Evolutionary conservation across 1,284 basidiomycete species (phyloP).

Genomic region (Moesziomyces globuligerus): DNA sequence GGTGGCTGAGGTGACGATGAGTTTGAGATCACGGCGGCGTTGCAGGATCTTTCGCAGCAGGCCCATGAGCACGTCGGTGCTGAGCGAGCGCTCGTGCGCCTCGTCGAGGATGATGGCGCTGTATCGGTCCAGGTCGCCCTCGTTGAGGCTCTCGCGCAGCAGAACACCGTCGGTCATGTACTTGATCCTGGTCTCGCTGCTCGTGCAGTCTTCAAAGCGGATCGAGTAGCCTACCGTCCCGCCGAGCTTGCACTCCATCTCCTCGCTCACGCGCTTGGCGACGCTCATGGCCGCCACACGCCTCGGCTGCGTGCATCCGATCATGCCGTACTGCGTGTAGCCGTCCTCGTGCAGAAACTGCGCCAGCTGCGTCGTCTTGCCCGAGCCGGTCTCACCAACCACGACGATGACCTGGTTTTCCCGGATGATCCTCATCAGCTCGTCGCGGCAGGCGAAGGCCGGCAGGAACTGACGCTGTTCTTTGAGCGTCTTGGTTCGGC

Average conservation of each 20-base stretch:
- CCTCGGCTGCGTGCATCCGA: constrained; percentile 95
- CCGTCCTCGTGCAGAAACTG: constrained; percentile 97
- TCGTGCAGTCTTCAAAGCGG: constrained; percentile 96
- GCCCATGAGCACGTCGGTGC: constrained; percentile 97
- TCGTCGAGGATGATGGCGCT: constrained; percentile 96
- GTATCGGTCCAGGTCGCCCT: constrained; percentile 93
- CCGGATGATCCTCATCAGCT: constrained; percentile 85
- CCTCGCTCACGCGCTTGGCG: constrained; percentile 97
- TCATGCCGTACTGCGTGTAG: constrained; percentile 84
- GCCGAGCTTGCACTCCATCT: constrained; percentile 83
- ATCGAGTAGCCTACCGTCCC: constrained; percentile 92
- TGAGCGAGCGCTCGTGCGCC: constrained; percentile 93
- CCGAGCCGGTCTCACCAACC: constrained; percentile 94
- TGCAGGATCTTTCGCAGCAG: constrained; percentile 90
- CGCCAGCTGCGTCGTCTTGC: constrained; percentile 90
- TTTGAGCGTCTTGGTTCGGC: constrained; percentile 83
- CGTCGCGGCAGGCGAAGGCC: constrained; percentile 96
- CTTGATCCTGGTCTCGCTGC: constrained; percentile 90
- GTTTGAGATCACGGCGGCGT: constrained; percentile 87
- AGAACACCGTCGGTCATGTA: constrained; percentile 96
- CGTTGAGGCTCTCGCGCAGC: constrained; percentile 91
- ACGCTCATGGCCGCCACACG: constrained; percentile 99
- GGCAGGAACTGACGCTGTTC: constrained; percentile 97
- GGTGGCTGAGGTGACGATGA: constrained; percentile 97
- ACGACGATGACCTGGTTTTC: constrained; percentile 96